These are phyloP conservation scores for Erucastrum elatum DNA, from an alignment of 345 rosid species.

Conservation along the genomic window DNA sequence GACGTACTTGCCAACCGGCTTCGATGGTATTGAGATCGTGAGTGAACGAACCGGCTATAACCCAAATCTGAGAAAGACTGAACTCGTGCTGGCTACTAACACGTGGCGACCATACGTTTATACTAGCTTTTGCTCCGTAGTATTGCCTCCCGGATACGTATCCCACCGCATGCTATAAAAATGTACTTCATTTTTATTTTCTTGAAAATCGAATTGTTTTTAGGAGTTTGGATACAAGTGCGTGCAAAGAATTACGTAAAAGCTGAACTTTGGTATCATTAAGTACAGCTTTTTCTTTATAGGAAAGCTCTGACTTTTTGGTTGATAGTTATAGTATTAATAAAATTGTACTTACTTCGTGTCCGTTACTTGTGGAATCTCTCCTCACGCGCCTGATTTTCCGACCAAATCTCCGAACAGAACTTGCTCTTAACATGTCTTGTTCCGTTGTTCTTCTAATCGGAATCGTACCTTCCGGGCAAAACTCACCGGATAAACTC, in stretches of 20 bases:
- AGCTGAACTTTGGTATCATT: slow-evolving; percentile 43
- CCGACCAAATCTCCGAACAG: slow-evolving; percentile 65
- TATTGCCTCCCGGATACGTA: slow-evolving; percentile 80
- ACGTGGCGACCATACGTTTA: slow-evolving; percentile 90
- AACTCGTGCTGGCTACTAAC: slow-evolving; percentile 84
- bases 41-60: slow-evolving; percentile 89
- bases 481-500: slow-evolving; percentile 72
- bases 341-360: slow-evolving; percentile 61
- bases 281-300: slow-evolving; percentile 25
- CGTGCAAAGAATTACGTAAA: slow-evolving; percentile 35
- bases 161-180: slow-evolving; percentile 90
- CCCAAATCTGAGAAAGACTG: slow-evolving; percentile 95
- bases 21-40: slow-evolving; percentile 96
- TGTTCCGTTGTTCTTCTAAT: slow-evolving; percentile 83
- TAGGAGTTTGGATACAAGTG: slow-evolving; percentile 15
- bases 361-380: slow-evolving; percentile 80
- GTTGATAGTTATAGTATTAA: slow-evolving; percentile 5
- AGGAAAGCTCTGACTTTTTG: slow-evolving; percentile 25
- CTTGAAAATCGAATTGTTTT: slow-evolving; percentile 7
- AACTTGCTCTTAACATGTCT: slow-evolving; percentile 80
- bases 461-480: slow-evolving; percentile 95
- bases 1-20: slow-evolving; percentile 95
- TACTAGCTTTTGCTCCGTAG: slow-evolving; percentile 95
- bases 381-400: slow-evolving; percentile 67
- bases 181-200: background rate